Base-by-base conservation (phyloP, 805 yeast species). In the Naumovozyma baii region DNA sequence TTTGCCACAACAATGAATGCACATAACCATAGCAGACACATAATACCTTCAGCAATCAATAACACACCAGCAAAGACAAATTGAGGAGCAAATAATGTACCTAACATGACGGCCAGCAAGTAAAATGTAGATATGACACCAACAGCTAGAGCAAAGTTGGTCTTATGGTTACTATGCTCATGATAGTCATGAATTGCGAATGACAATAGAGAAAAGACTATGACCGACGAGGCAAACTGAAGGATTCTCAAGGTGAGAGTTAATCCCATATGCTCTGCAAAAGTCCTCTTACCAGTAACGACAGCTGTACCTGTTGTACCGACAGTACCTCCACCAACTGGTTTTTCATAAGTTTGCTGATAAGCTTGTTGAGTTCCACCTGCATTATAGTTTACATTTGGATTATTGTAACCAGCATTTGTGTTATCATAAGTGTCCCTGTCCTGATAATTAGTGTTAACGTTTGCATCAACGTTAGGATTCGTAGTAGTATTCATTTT, bases 1-100 rank as follows among this genome's bases (percentile, higher is more conserved):
- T 58, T 42, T 5, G 66, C 64, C 12, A 52, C 47, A 17, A 64
- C 64, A 36, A 64, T 52, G 36, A 63, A 64, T 1, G 61, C 55
- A 35, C 56, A 45, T n/a, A 64, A 39, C 66, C 66, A 62, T 16
- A 64, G 37, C 20, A 59, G 34, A 12, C 51, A 34, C 31, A 63
- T 19, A 5, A 62, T 19, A 3, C 50, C 29, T 41, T 64, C 69
- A 16, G 50, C 41, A 5, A 55, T 15, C 7, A 61, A 38, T 22
- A 57, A 29, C 1, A 49, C 41, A 31, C 64, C 64, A 7, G 57
- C 51, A 18, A 51, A 38, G 10, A 60, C 46, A 13, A 51, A 31
- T 3, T 42, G 28, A 16, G 58, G 55, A 0, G 34, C 12, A 10
- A 50, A n/a, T 25, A 51, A 32, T 1, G 55, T 45, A 1, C 57